Evolutionary conservation across 306 rosid species (phyloP), one percentile per base, ranked within the genome.

Genomic region (Fragaria nilgerrensis): DNA sequence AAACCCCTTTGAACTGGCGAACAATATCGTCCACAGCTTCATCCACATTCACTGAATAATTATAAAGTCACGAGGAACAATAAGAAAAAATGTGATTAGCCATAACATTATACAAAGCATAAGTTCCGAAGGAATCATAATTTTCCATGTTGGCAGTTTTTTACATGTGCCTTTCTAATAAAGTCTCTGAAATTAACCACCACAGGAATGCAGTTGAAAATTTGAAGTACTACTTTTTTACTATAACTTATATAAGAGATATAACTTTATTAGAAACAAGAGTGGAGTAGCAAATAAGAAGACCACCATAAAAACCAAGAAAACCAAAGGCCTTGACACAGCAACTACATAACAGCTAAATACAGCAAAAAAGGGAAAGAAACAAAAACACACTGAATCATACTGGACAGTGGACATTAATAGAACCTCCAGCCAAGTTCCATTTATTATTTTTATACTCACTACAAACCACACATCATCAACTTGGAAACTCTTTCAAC

Each of bases 1-100:
- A 96, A 85, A 89, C 98, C 52, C 94, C 99, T 87, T 88, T 91
- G 80, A 96, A 92, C 81, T 96, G 99, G 59, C 97, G 90, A 75
- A 93, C 94, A 81, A 92, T 91, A 82, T 92, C 98, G 82, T 96
- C 99, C 88, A 91, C 84, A 39, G 99, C 99, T 85, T 88, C 98
- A 80, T 96, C 99, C 75, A 92, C 96, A 72, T 89, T 92, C 73
- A 96, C 99, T 96, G 94, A 68, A 80, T 58, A 72, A 37, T 63
- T 73, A 82, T 75, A 39, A 7, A 36, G 59, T 13, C 8, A 17
- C 27, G 16, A 27, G 41, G 19, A 41, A 44, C 9, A 43, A 27
- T 15, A 56, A 74, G 67, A 39, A 23, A 39, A 49, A 29, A 63
- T 32, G 61, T 2, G 32, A 74, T 16, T 22, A 12, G n/a, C 13